These are phyloP conservation scores for Aspergillus udagawae DNA, from an alignment of 2,329 filamentous ascomycete species.

Conservation along the genomic window DNA sequence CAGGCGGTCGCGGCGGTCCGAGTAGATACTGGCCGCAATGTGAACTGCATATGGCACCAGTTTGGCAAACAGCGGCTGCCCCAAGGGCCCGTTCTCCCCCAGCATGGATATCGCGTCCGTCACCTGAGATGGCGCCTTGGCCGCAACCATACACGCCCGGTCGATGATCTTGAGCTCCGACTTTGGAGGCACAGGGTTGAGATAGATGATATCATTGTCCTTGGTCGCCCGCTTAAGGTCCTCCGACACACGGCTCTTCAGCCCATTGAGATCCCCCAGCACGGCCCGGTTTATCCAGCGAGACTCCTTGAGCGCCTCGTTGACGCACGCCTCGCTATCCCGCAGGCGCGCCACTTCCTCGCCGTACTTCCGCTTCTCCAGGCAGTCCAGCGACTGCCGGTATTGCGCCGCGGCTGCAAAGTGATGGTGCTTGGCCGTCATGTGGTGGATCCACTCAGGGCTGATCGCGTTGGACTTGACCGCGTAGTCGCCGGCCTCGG, in stretches of 20 bases:
- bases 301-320: slow-evolving; percentile 80
- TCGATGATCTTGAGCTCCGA: slow-evolving; percentile 82
- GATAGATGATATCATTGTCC: slow-evolving; percentile 94
- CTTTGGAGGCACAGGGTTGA: slow-evolving; percentile 80
- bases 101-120: slow-evolving; percentile 74
- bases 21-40: slow-evolving; percentile 91
- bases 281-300: slow-evolving; percentile 79
- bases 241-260: slow-evolving; percentile 79
- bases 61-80: slow-evolving; percentile 80
- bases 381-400: slow-evolving; percentile 79
- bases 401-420: slow-evolving; percentile 96
- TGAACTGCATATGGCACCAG: slow-evolving; percentile 95
- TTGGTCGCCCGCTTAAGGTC: slow-evolving; percentile 90
- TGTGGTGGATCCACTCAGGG: slow-evolving; percentile 95
- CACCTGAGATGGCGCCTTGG: slow-evolving; percentile 76
- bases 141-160: slow-evolving; percentile 80
- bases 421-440: slow-evolving; percentile 94
- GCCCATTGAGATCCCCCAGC: slow-evolving; percentile 71
- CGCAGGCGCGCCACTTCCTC: slow-evolving; percentile 86
- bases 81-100: slow-evolving; percentile 75
- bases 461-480: slow-evolving; percentile 86
- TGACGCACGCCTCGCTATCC: slow-evolving; percentile 78
- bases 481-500: slow-evolving; percentile 74
- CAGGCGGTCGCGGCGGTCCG: slow-evolving; percentile 82
- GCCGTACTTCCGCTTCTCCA: slow-evolving; percentile 92